Base-by-base conservation (phyloP, 2,329 filamentous ascomycete genomes). In the Cladosporium austrohemisphaericum region DNA sequence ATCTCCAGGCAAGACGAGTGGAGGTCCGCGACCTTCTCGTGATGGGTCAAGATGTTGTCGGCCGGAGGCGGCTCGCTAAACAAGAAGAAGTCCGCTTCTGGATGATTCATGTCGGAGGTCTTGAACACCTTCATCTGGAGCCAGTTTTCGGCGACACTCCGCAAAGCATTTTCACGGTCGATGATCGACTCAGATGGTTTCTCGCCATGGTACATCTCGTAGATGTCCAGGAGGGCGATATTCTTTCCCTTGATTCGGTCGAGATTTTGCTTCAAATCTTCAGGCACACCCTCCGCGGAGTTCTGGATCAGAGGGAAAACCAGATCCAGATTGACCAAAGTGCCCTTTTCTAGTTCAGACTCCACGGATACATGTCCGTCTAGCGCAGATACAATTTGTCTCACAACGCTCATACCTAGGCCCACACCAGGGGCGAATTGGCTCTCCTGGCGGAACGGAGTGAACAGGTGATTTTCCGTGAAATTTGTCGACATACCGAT, bases 301-400 rank as follows among this genome's bases (percentile, higher is more conserved):
- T 37, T 41, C 8, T 40, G 26, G 22, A 52, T 28, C 13, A 52
- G 35, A 18, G 50, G 49, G n/a, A 55, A 32, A 18, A 41, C 46
- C 7, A 60, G 37, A 16, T 49, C 51, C 0, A 59, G 51, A 25
- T 55, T 45, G 29, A 60, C 51, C 26, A 57, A 55, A 3, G 60
- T 61, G 10, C 60, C 60, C 7, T 57, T 50, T 2, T 59, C 59
- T 22, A 56, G 67, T 46, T 77, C 70, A 41, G 73, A 80, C 18
- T 50, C 71, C 23, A 86, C 72, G 7, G 77, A 72, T 31, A 86
- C 79, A 5, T 70, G 73, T 0, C 83, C 83, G 22, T 76, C 73
- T 1, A 86, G 67, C 23, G 79, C 76, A 40, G 77, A 75, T 11
- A 85, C 76, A 10, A 68, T 55, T 6, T 60, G 55, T 19, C 60